Percentiles rank a stretch among this genome's conserved stretches.
These are phyloP conservation scores for Monilinia aucupariae DNA, from an alignment of 2,329 filamentous ascomycete species.

Conservation along the genomic window DNA sequence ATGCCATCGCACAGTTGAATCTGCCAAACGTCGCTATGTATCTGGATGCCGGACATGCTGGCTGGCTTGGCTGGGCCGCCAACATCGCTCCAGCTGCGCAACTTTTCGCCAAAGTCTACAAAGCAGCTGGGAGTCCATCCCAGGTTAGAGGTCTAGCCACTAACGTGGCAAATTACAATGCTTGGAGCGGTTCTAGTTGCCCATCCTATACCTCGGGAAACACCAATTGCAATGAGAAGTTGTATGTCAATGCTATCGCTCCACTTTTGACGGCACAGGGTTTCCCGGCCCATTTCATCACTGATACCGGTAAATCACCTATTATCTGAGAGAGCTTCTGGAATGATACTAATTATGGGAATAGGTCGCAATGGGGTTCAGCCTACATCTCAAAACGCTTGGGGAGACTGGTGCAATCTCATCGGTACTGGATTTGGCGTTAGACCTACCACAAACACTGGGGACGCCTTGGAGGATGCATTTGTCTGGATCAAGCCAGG, in stretches of 20 bases:
- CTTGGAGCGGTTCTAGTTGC: conserved; percentile 42
- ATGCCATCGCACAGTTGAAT: conserved; percentile 52
- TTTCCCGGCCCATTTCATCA: conserved; percentile 51
- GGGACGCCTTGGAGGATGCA: conserved; percentile 53
- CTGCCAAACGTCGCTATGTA: conserved; percentile 59
- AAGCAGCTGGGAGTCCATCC: conserved; percentile 42
- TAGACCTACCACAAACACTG: conserved; percentile 59
- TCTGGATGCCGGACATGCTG: conserved; percentile 57
- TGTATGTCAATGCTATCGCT: conserved; percentile 46
- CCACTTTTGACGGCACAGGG: conserved; percentile 44
- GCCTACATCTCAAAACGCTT: conserved; percentile 48
- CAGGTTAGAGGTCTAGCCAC: conserved; percentile 49
- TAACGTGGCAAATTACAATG: conserved; percentile 56
- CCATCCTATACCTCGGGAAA: conserved; percentile 40
- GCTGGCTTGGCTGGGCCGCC: conserved; percentile 59
- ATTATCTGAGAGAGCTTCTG: no score
- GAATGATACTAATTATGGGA: conserved; percentile 10
- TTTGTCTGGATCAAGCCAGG: conserved; percentile 70
- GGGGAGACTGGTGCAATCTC: conserved; percentile 67
- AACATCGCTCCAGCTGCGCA: conserved; percentile 49
- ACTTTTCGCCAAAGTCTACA: conserved; percentile 45
- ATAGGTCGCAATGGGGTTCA: conserved; percentile 57
- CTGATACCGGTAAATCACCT: conserved; percentile 42
- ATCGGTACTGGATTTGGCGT: conserved; percentile 57
- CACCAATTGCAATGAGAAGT: conserved; percentile 48